These are phyloP conservation scores for Brassica hybrid DNA, from an alignment of 441 rosid species.

Conservation along the genomic window DNA sequence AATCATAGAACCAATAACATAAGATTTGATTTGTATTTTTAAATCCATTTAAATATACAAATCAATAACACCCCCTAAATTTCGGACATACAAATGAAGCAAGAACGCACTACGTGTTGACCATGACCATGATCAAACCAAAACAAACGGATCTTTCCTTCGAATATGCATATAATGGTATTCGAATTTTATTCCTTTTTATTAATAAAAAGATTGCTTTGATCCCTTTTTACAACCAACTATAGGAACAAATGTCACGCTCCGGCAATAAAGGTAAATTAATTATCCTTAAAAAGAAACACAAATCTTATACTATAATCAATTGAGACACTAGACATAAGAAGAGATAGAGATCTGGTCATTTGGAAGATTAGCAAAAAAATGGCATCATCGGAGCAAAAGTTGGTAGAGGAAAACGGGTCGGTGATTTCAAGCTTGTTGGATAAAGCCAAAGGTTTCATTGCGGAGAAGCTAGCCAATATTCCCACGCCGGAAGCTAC, in stretches of 20 bases:
- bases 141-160: conserved; percentile 20
- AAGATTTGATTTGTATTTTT: too few relatives aligned
- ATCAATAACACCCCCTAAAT: background rate
- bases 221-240: background rate
- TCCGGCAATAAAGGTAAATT: conserved; percentile 33
- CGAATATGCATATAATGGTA: conserved; percentile 14
- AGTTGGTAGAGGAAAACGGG: conserved; percentile 36
- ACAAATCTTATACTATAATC: conserved; percentile 9
- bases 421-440: conserved; percentile 49
- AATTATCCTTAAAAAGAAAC: conserved; percentile 21
- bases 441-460: conserved; percentile 70
- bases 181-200: background rate
- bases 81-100: background rate
- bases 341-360: conserved; percentile 26
- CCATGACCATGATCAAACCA: background rate
- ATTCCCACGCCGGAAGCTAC: conserved; percentile 77
- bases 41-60: too few relatives aligned
- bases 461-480: conserved; percentile 66
- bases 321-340: conserved; percentile 3
- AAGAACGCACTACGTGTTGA: background rate
- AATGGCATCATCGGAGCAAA: conserved; percentile 40
- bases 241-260: conserved; percentile 18
- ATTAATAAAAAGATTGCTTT: background rate
- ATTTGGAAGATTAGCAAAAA: background rate
- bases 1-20: too few relatives aligned